Evolutionary conservation across 768 basidiomycete genomes (phyloP), one percentile per base, ranked within the genome.

Genomic region (Trametes cingulata): DNA sequence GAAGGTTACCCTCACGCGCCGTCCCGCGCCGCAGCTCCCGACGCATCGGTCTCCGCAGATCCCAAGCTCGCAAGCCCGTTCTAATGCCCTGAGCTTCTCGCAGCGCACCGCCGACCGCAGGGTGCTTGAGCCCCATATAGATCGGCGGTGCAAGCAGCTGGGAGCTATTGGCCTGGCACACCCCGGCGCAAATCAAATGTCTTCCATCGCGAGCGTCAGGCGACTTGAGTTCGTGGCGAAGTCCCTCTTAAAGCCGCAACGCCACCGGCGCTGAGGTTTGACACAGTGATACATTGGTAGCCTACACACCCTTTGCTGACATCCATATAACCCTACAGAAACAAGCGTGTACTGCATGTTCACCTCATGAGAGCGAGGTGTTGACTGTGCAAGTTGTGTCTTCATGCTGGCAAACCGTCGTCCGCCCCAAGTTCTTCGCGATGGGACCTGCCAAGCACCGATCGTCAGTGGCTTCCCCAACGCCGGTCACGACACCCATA

Each of bases 341-440:
- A 46, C 45, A 25, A 15, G 24, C 45, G 45, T 46, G 13, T 1
- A 22, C 19, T 13, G 45, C 13, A n/a, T 24, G 14, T 14, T 5
- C 37, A 40, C 12, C 27, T 41, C 43, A 27, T 60, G 41, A 66
- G 49, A 66, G 33, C 6, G 65, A 67, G n/a, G 60, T 63, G 37
- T 43, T 20, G 29, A 70, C 43, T 7, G 66, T 66, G 42, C 69
- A 71, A 33, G 6, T 33, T 35, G 51, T 51, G 6, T 55, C 45
- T 39, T 68, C 69, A 19, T 62, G 47, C 50, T 69, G 63, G 56
- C 69, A 71, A 4, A 66, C 63, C 37, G 65, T 56, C 17, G 59
- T 65, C 12, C 69, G 63, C 13, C 66, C 68, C 9, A 71, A 51
- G 54, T 67, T 68, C 65, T 71, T 71, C 35, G 59, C 64, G 22